Evolutionary conservation across 2,329 filamentous ascomycete species (phyloP).

Genomic region (Camillea tinctor): DNA sequence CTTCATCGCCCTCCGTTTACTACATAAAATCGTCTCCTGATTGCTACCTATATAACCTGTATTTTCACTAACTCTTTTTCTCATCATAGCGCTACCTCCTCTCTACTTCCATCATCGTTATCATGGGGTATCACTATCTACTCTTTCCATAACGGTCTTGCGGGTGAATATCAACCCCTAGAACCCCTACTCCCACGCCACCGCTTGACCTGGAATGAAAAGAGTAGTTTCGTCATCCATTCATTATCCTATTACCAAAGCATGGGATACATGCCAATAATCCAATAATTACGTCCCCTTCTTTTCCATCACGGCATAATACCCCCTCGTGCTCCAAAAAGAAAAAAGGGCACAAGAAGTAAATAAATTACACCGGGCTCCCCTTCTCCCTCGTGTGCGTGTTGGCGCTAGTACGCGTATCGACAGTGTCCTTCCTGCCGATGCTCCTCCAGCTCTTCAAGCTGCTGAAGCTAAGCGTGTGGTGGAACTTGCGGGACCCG

Average conservation of each 20-base stretch:
- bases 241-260: neutral
- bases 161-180: neutral
- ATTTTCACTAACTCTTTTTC: neutral
- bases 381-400: conserved; percentile 17
- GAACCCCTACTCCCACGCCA: neutral
- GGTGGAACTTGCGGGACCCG: conserved; percentile 42
- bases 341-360: neutral
- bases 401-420: conserved; percentile 18
- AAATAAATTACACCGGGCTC: conserved; percentile 10
- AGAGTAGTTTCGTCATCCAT: neutral
- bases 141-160: neutral
- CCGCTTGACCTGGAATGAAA: neutral
- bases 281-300: neutral
- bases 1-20: neutral
- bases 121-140: neutral
- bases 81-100: neutral
- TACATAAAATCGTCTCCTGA: neutral
- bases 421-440: conserved; percentile 30
- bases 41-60: neutral
- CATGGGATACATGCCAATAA: neutral
- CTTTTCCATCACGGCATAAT: neutral
- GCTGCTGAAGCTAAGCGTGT: conserved; percentile 52
- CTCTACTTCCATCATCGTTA: neutral
- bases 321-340: neutral
- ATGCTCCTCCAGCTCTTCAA: conserved; percentile 42